These are phyloP conservation scores for Trichoderma afroharzianum DNA, from an alignment of 2,329 filamentous ascomycete genomes.

Conservation along the genomic window DNA sequence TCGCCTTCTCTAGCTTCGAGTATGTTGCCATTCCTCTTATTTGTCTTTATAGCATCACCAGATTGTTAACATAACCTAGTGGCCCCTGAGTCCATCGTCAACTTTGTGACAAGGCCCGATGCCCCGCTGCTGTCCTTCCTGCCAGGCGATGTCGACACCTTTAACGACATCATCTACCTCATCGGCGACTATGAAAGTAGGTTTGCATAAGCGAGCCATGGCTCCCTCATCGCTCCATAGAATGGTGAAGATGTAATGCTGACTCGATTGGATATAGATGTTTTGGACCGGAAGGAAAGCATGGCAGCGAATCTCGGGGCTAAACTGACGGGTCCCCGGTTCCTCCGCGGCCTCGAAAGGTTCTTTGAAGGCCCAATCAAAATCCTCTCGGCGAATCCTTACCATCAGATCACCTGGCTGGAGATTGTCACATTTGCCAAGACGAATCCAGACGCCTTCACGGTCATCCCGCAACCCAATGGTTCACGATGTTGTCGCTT, in stretches of 20 bases:
- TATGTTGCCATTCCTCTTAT: constrained; percentile 30
- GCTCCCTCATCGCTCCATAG: neutral
- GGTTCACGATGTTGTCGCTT: constrained; percentile 75
- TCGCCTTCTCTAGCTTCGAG: constrained; percentile 43
- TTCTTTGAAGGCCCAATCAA: constrained; percentile 78
- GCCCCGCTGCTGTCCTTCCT: constrained; percentile 47
- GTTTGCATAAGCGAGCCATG: constrained; percentile 17
- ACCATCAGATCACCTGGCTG: constrained; percentile 71
- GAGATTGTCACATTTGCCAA: constrained; percentile 84
- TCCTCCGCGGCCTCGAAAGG: constrained; percentile 82
- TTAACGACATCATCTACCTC: constrained; percentile 68
- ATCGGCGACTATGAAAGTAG: constrained; percentile 73
- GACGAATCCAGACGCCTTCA: constrained; percentile 74
- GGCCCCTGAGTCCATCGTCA: constrained; percentile 39
- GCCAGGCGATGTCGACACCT: constrained; percentile 59
- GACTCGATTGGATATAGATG: constrained; percentile 44
- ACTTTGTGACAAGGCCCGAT: constrained; percentile 49
- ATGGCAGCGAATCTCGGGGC: constrained; percentile 82
- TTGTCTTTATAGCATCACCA: neutral
- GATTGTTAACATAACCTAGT: constrained; percentile 6
- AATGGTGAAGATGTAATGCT: neutral
- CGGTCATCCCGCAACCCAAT: constrained; percentile 64
- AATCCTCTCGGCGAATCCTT: constrained; percentile 48
- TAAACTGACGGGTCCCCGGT: constrained; percentile 74
- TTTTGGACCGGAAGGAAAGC: constrained; percentile 80